Conservation (phyloP, 2,329 filamentous ascomycete genomes). For the Curvularia lunata region DNA sequence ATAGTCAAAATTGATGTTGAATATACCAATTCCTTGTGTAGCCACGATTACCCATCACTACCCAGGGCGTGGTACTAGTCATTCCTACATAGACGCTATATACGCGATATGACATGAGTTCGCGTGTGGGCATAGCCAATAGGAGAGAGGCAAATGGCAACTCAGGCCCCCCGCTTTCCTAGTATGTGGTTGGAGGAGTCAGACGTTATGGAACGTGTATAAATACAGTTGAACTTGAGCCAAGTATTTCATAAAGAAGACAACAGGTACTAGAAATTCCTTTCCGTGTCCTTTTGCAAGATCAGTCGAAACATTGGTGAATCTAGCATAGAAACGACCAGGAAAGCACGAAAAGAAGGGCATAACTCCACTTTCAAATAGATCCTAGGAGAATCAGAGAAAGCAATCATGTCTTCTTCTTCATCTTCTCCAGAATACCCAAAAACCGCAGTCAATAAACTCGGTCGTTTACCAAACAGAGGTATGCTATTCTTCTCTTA, state of each 20-base stretch:
- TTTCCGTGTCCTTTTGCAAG: neutral
- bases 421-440: conserved; percentile 27
- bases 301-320: neutral
- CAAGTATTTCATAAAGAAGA: neutral
- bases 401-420: conserved; percentile 4
- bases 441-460: conserved; percentile 37
- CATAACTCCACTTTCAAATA: too few relatives aligned
- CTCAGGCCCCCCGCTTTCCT: conserved; percentile 8
- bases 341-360: neutral
- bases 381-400: neutral
- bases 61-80: neutral
- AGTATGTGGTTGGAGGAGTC: conserved; percentile 4
- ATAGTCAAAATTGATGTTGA: neutral
- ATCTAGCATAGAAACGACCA: neutral
- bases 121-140: neutral
- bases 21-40: neutral
- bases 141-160: neutral
- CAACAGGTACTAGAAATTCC: too few relatives aligned
- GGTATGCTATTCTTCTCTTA: conserved; percentile 16
- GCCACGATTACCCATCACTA: neutral
- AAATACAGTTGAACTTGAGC: neutral
- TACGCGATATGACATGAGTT: neutral
- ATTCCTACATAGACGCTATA: conserved; percentile 3
- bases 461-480: conserved; percentile 39
- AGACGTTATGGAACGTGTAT: neutral